Evolutionary conservation across 2,329 filamentous ascomycete species (phyloP), one percentile per base, ranked within the genome.

Genomic region (Ophiobolus disseminans): DNA sequence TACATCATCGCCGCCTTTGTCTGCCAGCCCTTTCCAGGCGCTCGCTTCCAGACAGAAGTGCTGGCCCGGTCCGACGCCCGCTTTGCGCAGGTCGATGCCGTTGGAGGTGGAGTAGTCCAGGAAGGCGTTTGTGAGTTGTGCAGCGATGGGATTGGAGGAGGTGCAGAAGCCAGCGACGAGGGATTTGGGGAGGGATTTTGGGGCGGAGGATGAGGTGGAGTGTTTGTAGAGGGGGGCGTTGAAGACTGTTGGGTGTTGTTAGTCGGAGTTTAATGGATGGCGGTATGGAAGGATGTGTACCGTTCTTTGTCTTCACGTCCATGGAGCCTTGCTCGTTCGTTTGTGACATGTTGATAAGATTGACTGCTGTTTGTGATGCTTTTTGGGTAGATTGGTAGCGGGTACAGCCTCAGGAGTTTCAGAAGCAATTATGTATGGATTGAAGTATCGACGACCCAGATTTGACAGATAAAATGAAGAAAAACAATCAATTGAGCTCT

Each of bases 31-130:
- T 58, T 80, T 79, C 81, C 82, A 86, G 26, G 79, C 70, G 9
- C 68, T 69, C 0, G 81, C 82, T 56, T 83, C 85, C 4, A 86
- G 70, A 62, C 84, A 86, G 78, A 82, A 85, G 59, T 80, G 80
- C 53, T 80, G 81, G 4, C 83, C 83, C 4, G 73, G 78, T 19
- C 74, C 79, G 38, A 86, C 75, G 8, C 82, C 82, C 13, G 77
- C 75, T 10, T 68, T 63, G 19, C 82, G 77, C 22, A 86, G 74
- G 57, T 86, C 80, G 60, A 84, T 85, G 39, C 82, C 83, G 28
- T 76, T 76, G 7, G 75, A 74, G 22, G 82, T 79, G 16, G 77
- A 77, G 73, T 81, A 85, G 63, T 85, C 80, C 17, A 86, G 79
- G 70, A 86, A 86, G 56, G 80, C 76, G 50, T 82, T 76, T 20